Conservation (phyloP, 352 stramenopile genomes). For the Pythium diclinum region DNA sequence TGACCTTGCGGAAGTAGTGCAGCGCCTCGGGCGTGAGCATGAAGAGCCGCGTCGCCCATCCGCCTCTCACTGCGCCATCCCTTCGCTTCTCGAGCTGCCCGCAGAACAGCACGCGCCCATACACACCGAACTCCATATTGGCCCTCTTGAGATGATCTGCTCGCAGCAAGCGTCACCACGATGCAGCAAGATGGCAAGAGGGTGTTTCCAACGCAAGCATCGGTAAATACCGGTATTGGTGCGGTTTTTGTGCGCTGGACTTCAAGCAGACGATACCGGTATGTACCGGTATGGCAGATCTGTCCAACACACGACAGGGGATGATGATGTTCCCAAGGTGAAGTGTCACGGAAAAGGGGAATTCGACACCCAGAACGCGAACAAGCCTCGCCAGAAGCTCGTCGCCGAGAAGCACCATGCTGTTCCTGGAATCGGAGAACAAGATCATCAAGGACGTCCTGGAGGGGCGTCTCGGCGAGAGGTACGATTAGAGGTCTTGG, state of each 20-base stretch:
- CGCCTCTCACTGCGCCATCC: slow-evolving; percentile 66
- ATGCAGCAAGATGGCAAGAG: neutral
- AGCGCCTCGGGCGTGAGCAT: slow-evolving; percentile 73
- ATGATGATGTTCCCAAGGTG: slow-evolving; percentile 16
- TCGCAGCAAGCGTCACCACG: neutral
- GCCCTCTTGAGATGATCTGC: neutral
- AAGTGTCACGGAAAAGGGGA: neutral
- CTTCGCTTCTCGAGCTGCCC: slow-evolving; percentile 74
- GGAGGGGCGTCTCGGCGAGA: slow-evolving; percentile 60
- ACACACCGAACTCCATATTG: slow-evolving; percentile 64
- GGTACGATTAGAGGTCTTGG: slow-evolving; percentile 34
- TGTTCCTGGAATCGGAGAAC: slow-evolving; percentile 85
- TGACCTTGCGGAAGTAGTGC: slow-evolving; percentile 79
- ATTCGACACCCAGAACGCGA: slow-evolving; percentile 29
- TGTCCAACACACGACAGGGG: slow-evolving; percentile 19
- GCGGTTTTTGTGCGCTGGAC: slow-evolving; percentile 19
- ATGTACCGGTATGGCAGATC: slow-evolving; percentile 25
- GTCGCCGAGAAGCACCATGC: slow-evolving; percentile 35
- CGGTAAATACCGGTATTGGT: slow-evolving; percentile 15
- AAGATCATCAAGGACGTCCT: slow-evolving; percentile 89
- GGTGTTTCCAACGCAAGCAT: neutral
- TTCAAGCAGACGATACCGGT: slow-evolving; percentile 27
- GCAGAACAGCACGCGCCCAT: slow-evolving; percentile 71
- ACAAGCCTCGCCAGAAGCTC: slow-evolving; percentile 7
- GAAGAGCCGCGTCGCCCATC: slow-evolving; percentile 78